phyloP scores from a whole-genome alignment of 2,329 filamentous ascomycete genomes.

The Pseudogymnoascus verrucosus region DNA sequence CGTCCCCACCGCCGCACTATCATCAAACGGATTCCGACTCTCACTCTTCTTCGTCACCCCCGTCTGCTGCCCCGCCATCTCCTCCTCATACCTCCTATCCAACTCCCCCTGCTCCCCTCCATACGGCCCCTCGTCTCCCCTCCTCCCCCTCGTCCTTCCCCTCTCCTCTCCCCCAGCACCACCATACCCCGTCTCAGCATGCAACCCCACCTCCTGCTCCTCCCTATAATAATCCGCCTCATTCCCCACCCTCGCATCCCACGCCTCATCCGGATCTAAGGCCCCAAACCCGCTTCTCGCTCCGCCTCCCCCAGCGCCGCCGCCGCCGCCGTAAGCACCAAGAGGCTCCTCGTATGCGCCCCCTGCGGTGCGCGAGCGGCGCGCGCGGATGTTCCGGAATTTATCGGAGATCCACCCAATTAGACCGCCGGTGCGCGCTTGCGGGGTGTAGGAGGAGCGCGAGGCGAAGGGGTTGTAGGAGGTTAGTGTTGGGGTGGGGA shows the following conservation, averaged over 20 bases:
- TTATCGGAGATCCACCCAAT: conserved; percentile 66
- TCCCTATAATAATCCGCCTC: conserved; percentile 68
- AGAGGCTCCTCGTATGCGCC: conserved; percentile 62
- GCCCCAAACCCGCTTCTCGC: conserved; percentile 53
- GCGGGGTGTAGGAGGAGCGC: conserved; percentile 37
- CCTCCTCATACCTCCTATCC: conserved; percentile 38
- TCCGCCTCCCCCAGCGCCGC: conserved; percentile 29
- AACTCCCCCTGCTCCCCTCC: conserved; percentile 33
- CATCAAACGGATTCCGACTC: conserved; percentile 59
- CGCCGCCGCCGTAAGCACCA: conserved; percentile 31
- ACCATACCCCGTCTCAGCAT: conserved; percentile 31
- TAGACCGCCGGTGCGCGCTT: conserved; percentile 53
- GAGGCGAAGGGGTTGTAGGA: conserved; percentile 64
- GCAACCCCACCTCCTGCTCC: conserved; percentile 61
- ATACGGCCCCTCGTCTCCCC: conserved; percentile 35
- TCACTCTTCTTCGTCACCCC: conserved; percentile 11
- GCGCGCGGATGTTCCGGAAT: conserved; percentile 53
- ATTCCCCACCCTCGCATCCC: conserved; percentile 71
- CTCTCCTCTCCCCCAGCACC: conserved; percentile 34
- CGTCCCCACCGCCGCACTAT: conserved; percentile 47
- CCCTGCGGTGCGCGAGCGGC: conserved; percentile 55
- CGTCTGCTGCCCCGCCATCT: conserved; percentile 33
- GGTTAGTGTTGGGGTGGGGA: conserved; percentile 59
- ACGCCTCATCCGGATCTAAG: conserved; percentile 76
- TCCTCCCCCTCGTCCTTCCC: conserved; percentile 31